Evolutionary conservation across 2,329 filamentous ascomycete genomes (phyloP).

Genomic region (Talaromyces sp.): DNA sequence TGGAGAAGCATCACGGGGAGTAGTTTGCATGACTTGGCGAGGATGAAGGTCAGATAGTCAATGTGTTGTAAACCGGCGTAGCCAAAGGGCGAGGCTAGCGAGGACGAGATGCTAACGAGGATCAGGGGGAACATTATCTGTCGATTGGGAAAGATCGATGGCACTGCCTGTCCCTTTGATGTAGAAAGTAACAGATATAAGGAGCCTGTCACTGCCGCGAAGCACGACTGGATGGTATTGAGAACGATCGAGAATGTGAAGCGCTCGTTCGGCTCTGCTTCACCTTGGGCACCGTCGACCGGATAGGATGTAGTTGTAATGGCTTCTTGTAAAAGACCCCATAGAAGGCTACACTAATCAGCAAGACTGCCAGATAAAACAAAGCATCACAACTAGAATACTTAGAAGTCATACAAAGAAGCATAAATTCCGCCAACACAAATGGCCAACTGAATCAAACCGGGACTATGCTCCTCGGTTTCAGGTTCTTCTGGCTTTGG

Average conservation of each 20-base stretch:
- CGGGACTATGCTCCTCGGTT: conserved; percentile 41
- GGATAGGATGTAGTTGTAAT: conserved; percentile 91
- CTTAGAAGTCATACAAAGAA: conserved; percentile 66
- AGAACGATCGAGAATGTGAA: conserved; percentile 95
- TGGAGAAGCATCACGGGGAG: conserved; percentile 98
- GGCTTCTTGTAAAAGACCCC: conserved; percentile 95
- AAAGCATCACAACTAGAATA: not conserved
- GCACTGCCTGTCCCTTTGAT: conserved; percentile 50
- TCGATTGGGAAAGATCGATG: conserved; percentile 68
- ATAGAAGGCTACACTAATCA: conserved; percentile 66
- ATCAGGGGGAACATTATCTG: conserved; percentile 73
- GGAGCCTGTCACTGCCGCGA: conserved; percentile 78
- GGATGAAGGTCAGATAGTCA: conserved; percentile 96
- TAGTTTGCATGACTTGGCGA: conserved; percentile 97
- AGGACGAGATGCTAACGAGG: conserved; percentile 81
- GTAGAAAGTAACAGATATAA: conserved; percentile 70
- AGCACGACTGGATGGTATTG: conserved; percentile 90
- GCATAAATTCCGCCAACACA: conserved; percentile 95
- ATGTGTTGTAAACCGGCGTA: conserved; percentile 90
- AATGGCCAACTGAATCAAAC: conserved; percentile 71
- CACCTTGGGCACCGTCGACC: conserved; percentile 49
- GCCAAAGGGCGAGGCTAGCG: conserved; percentile 89
- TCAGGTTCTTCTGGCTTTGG: conserved; percentile 1
- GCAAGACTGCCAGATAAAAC: not conserved
- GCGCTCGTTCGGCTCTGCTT: conserved; percentile 55